Percentiles rank a stretch among this genome's conserved stretches.
phyloP scores from a whole-genome alignment of 1,284 basidiomycete genomes.

The Farysia itapuensis region DNA sequence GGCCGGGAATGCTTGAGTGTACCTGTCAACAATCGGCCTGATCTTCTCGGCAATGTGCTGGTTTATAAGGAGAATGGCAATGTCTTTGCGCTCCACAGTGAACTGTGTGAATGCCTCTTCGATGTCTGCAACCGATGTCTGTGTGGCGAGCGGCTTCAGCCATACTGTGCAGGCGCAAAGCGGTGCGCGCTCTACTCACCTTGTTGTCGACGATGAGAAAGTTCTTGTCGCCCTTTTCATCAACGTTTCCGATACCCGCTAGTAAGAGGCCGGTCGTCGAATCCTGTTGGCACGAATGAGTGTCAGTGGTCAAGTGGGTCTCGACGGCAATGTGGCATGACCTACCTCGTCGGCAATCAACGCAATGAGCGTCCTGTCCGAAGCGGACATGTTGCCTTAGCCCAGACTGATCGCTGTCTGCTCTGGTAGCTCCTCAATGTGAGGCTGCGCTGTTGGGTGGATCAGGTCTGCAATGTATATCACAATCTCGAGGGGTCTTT shows the following conservation, averaged over 20 bases:
- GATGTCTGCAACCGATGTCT: slow-evolving; percentile 52
- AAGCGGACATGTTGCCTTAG: slow-evolving; percentile 33
- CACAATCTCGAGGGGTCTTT: no score
- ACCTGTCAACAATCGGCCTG: slow-evolving; percentile 88
- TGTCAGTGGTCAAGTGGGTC: not conserved
- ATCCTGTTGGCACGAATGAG: slow-evolving; percentile 31
- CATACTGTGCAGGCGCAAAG: not conserved
- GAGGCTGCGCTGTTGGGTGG: no score
- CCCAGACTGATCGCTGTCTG: no score
- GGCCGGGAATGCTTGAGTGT: slow-evolving; percentile 93
- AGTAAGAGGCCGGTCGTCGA: slow-evolving; percentile 58
- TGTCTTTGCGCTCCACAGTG: slow-evolving; percentile 53
- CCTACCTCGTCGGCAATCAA: slow-evolving; percentile 52
- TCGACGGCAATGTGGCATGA: not conserved
- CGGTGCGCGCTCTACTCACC: slow-evolving; percentile 13
- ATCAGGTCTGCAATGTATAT: no score
- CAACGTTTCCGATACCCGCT: slow-evolving; percentile 57
- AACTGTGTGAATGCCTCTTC: slow-evolving; percentile 50
- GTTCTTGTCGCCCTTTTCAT: slow-evolving; percentile 54
- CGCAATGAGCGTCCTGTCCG: slow-evolving; percentile 47
- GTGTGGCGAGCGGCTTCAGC: not conserved
- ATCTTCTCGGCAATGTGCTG: slow-evolving; percentile 76
- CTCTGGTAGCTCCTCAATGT: no score
- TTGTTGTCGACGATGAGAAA: slow-evolving; percentile 57
- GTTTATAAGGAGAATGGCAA: slow-evolving; percentile 58